Conservation (phyloP, 164 flowering plant species). For the Nymphaea colorata region DNA sequence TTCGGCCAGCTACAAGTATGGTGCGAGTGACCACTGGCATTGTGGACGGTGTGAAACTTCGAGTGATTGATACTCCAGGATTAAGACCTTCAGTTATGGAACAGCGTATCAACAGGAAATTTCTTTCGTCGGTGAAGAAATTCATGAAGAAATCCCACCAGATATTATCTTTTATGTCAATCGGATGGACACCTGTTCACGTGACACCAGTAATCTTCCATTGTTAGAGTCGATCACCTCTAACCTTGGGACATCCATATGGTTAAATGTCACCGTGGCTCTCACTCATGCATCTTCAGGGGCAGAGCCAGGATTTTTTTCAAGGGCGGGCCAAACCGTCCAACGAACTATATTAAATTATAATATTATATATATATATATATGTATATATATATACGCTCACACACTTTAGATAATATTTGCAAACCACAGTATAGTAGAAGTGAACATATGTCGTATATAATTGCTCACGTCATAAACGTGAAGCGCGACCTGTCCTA, state of each 20-base stretch:
- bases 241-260: slow-evolving; percentile 58
- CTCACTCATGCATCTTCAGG: slow-evolving; percentile 67
- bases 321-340: too few relatives aligned
- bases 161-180: slow-evolving; percentile 86
- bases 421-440: too few relatives aligned
- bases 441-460: too few relatives aligned
- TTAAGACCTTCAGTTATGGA: slow-evolving; percentile 66
- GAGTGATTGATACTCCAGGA: slow-evolving; percentile 81
- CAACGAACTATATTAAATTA: too few relatives aligned
- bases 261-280: slow-evolving; percentile 74
- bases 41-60: slow-evolving; percentile 65
- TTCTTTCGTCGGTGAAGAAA: slow-evolving; percentile 55
- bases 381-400: too few relatives aligned
- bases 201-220: slow-evolving; percentile 85
- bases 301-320: too few relatives aligned
- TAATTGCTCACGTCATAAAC: too few relatives aligned
- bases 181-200: slow-evolving; percentile 62
- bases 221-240: slow-evolving; percentile 45
- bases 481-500: too few relatives aligned
- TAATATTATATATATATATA: too few relatives aligned
- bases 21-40: slow-evolving; percentile 55
- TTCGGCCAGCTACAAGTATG: slow-evolving; percentile 49
- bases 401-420: too few relatives aligned
- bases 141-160: slow-evolving; percentile 60
- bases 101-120: slow-evolving; percentile 46